These are phyloP conservation scores for Auriscalpium vulgare DNA, from an alignment of 768 basidiomycete species.

Conservation along the genomic window DNA sequence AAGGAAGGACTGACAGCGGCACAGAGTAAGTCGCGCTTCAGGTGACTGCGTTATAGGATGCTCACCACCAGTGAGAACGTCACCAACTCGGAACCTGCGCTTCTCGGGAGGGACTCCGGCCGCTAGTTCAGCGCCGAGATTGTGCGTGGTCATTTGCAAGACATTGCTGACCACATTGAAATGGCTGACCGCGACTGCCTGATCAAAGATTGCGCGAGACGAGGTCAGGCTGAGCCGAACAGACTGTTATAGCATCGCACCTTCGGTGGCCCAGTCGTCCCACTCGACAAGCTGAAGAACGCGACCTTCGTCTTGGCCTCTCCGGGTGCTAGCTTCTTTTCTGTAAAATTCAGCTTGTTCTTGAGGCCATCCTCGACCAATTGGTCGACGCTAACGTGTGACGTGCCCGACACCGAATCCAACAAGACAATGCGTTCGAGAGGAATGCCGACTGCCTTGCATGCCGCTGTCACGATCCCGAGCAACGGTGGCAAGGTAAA, in stretches of 20 bases:
- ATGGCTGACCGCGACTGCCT: slow-evolving; percentile 69
- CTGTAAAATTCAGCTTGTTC: slow-evolving; percentile 32
- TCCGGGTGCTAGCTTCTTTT: slow-evolving; percentile 42
- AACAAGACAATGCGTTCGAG: slow-evolving; percentile 23
- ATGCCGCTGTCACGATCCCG: slow-evolving; percentile 22
- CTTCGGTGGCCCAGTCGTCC: slow-evolving; percentile 54
- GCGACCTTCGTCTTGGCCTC: slow-evolving; percentile 57
- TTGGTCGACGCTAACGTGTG: slow-evolving; percentile 30
- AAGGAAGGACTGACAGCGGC: slow-evolving; percentile 17
- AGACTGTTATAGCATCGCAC: slow-evolving; percentile 2
- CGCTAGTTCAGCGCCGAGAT: slow-evolving; percentile 23
- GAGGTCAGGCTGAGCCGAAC: slow-evolving; percentile 20
- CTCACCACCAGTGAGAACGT: slow-evolving; percentile 50
- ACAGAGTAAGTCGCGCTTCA: background rate
- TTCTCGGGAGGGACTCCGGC: slow-evolving; percentile 24
- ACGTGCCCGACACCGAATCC: slow-evolving; percentile 2
- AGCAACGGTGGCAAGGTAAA: slow-evolving; percentile 24
- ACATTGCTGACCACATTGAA: slow-evolving; percentile 49
- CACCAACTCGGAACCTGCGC: slow-evolving; percentile 43
- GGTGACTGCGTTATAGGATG: too few relatives aligned
- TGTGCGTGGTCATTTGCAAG: slow-evolving; percentile 18
- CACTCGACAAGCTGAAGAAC: slow-evolving; percentile 66
- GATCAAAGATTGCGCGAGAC: slow-evolving; percentile 9
- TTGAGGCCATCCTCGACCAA: slow-evolving; percentile 37
- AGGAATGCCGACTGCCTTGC: slow-evolving; percentile 23